Base-by-base conservation (phyloP, 129 eudicot genomes). In the Flaveria trinervia region DNA sequence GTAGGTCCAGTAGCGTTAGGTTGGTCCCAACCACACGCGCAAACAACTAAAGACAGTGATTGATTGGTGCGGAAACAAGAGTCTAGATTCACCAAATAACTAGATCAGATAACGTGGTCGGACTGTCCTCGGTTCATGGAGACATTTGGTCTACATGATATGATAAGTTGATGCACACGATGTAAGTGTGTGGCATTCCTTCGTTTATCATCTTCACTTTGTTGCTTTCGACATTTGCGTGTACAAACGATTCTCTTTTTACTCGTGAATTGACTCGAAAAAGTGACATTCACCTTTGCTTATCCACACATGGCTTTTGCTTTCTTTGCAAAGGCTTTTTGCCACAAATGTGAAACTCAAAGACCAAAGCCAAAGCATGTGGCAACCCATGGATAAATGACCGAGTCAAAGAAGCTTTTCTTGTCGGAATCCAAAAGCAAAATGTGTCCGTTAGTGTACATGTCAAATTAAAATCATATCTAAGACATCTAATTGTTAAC, bases 61-160 rank as follows among this genome's bases (percentile, higher is more conserved):
- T 46, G 76, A 43, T 78, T 70, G 69, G 22, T 64, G 57, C 7
- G 28, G 66, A 79, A 74, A 73, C 23, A 30, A 41, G 74, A 73
- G 69, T 64, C 69, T 36, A 66, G 50, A 66, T 36, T 36, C 73
- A 15, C 41, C 75, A 39, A 80, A 66, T 65, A 54, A 54, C 60
- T 41, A 54, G 75, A 73, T 65, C 33, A 73, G 83, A 80, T 80
- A 73, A 73, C 79, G 33, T 13, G 75, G 83, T 80, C 83, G 60
- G 83, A 68, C 9, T 73, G 62, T 72, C 74, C 15, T 79, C 54
- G 50, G 59, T 45, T 57, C 45, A 44, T 15, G 0, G 51, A 69
- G 70, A 73, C 83, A 73, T 73, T 65, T 65, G 75, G 75, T 80
- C 83, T 80, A 73, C 83, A 57, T 74, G 84, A 80, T 28, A 66